A percentile compares a stretch with the other conserved stretches of the same genome.
Conservation (phyloP, 768 basidiomycete genomes). For the Rubroboletus pulcherrimus region DNA sequence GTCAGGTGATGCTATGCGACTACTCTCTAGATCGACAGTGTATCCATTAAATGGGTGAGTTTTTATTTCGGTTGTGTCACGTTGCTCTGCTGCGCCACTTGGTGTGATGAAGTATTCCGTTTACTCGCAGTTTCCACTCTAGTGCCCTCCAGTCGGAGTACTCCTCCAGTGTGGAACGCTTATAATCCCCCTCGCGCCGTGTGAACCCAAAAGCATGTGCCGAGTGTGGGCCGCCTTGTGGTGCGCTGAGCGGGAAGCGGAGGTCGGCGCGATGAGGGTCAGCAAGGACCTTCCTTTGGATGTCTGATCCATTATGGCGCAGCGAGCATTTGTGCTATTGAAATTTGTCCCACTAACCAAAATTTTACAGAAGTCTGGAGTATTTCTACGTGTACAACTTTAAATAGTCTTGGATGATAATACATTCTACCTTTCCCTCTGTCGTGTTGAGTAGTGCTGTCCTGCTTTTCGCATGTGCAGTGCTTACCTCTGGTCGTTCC, state of each 20-base stretch:
- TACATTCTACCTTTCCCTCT: neutral
- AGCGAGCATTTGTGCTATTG: conserved; percentile 9
- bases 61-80: conserved; percentile 4
- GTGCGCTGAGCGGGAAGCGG: conserved; percentile 74
- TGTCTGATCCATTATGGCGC: conserved; percentile 60
- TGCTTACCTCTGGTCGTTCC: neutral
- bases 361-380: neutral
- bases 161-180: conserved; percentile 70
- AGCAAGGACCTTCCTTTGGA: conserved; percentile 80
- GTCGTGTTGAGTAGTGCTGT: neutral
- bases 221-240: conserved; percentile 60
- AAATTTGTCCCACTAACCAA: conserved; percentile 2
- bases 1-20: neutral
- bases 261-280: conserved; percentile 71
- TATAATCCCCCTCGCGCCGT: conserved; percentile 64
- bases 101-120: conserved; percentile 57
- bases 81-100: conserved; percentile 19
- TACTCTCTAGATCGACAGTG: neutral
- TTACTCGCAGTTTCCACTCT: conserved; percentile 89
- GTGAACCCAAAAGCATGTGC: conserved; percentile 66
- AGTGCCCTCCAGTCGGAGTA: conserved; percentile 64
- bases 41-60: conserved; percentile 20
- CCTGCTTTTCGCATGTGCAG: neutral
- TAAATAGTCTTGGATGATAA: neutral
- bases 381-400: neutral